Percentiles rank a stretch among this genome's conserved stretches.
Evolutionary conservation across 345 rosid species (phyloP).

Genomic region (Ceriops decandra): DNA sequence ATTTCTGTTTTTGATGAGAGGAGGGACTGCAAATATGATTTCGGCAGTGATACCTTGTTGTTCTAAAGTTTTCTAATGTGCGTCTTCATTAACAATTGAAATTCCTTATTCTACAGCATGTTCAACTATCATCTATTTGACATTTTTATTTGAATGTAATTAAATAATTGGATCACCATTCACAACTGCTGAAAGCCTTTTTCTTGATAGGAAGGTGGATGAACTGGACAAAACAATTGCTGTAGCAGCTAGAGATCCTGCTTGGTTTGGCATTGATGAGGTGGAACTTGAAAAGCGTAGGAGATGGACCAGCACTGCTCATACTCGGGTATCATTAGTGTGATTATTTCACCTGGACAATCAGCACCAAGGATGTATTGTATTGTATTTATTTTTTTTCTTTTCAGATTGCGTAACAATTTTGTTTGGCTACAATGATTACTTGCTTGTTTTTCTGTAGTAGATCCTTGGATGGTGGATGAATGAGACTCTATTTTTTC

Average conservation of each 20-base stretch:
- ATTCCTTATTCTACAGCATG: not conserved
- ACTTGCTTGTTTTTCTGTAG: not conserved
- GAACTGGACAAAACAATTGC: conserved; percentile 88
- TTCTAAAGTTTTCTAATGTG: not conserved
- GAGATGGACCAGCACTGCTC: conserved; percentile 88
- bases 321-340: conserved; percentile 50
- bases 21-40: not conserved
- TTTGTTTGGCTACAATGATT: conserved; percentile 1
- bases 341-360: not conserved
- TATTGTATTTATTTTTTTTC: not conserved
- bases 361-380: not conserved
- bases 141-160: not conserved
- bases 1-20: too few species aligned
- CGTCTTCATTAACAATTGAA: conserved; percentile 1
- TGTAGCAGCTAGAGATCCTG: conserved; percentile 86
- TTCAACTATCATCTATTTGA: not conserved
- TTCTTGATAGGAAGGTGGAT: conserved; percentile 89
- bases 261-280: conserved; percentile 82
- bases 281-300: conserved; percentile 82
- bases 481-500: not conserved
- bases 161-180: conserved; percentile 7
- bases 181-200: conserved; percentile 44
- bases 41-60: not conserved
- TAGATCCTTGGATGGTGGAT: too few species aligned
- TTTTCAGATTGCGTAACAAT: not conserved